Evolutionary conservation across 2,329 filamentous ascomycete species (phyloP), one percentile per base, ranked within the genome.

Genomic region (Fusarium oligoseptatum): DNA sequence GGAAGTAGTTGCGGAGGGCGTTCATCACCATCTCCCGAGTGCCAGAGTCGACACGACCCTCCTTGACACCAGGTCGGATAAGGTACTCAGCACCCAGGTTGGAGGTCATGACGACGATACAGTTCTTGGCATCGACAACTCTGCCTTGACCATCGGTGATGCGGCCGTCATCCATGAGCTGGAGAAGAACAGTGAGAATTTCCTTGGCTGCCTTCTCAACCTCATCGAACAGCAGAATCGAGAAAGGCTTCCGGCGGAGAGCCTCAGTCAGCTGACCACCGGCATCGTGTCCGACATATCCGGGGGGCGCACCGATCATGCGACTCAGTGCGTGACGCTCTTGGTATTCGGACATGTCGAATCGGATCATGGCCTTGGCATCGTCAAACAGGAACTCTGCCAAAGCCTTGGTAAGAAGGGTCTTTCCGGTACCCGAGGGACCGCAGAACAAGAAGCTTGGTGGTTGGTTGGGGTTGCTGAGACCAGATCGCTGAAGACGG

Each of bases 311-410:
- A 82, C 97, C 97, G 78, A 99, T 99, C 95, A 99, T 98, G 70
- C 97, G 92, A 82, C 95, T 97, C 15, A 99, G 90, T 1, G 96
- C 93, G 83, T 99, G 97, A 6, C 96, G 93, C 84, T 99, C 97
- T 84, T 99, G 97, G 84, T 99, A 99, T 84, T 99, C 97, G 6
- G 96, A 98, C 97, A 99, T 99, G 82, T 99, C 97, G 86, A 99
- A 97, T 43, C 97, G 93, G 79, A 99, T 98, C 97, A 99, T 98
- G 37, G 96, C 88, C 87, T 98, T 98, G 29, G 96, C 86, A 78
- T 99, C 97, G 81, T 99, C 97, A 86, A 99, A 99, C 32, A 99
- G 88, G 87, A 99, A 99, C 83, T 99, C 97, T 58, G 97, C 97
- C 69, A 99, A 89, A 17, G 96, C 97, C 85, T 99, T 99, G 75